Evolutionary conservation across 805 yeast genomes (phyloP), one percentile per base, ranked within the genome.

Genomic region (Kluyveromyces dobzhanskii): DNA sequence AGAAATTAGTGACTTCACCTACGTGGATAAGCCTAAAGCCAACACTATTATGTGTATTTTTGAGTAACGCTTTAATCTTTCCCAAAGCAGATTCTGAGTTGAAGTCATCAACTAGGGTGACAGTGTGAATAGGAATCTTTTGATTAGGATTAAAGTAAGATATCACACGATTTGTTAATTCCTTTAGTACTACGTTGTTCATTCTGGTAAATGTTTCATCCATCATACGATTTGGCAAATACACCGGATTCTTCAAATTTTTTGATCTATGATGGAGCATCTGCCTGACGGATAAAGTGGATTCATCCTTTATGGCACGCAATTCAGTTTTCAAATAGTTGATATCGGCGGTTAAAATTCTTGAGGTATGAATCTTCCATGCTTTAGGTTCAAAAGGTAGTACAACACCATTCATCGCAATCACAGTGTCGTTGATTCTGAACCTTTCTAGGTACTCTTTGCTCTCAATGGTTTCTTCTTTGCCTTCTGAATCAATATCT

Each of bases 361-460:
- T 66, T 3, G 75, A 68, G 50, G 80, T 57, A 1, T 70, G 54
- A 31, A 63, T 62, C 44, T 77, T 76, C 82, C 85, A 81, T 3
- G 54, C 47, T 36, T 69, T 64, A 1, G 68, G 60, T 27, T 61
- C 65, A 47, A 80, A 66, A 3, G 69, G 70, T 42, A 66, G 61
- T 13, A 83, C 69, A 5, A 79, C 78, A 32, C 97, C 97, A 57
- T 90, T 83, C 21, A 76, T 74, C 36, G 86, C 69, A 3, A 85
- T 62, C 0, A 72, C 57, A 0, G 90, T 78, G 1, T 56, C 53
- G 0, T 50, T 49, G 19, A 79, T 57, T 4, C 67, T 26, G 76
- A 64, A 1, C 57, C 61, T 1, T 49, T 34, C 7, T 54, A 14
- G 13, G 24, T 14, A 13, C 6, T 32, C 35, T 6, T 16, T n/a